A percentile compares a stretch with the other conserved stretches of the same genome.
phyloP scores from a whole-genome alignment of 176 grass and related monocot genomes.

The Lolium perenne region DNA sequence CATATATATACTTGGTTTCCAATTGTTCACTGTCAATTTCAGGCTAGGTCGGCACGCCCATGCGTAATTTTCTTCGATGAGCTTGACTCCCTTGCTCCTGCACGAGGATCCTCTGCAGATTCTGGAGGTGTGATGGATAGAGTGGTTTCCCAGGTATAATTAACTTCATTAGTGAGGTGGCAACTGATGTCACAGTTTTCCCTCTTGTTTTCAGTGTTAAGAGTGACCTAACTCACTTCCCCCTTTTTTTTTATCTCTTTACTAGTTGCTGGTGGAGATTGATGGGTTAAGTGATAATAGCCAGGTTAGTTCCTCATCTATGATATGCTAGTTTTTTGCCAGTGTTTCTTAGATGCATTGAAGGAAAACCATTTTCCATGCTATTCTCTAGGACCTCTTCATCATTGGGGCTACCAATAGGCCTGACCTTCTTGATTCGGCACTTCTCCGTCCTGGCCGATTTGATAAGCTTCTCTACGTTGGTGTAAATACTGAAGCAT shows the following conservation, averaged over 20 bases:
- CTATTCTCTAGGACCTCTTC: constrained; percentile 75
- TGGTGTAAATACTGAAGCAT: constrained; percentile 86
- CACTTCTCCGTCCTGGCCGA: constrained; percentile 86
- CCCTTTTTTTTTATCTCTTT: constrained; percentile 14
- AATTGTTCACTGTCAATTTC: constrained; percentile 28
- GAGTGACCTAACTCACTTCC: constrained; percentile 16
- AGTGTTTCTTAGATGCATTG: constrained; percentile 24
- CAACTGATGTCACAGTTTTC: background rate
- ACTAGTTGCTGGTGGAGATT: constrained; percentile 96
- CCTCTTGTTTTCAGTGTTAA: background rate
- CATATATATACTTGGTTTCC: constrained; percentile 25
- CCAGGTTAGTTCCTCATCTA: constrained; percentile 63
- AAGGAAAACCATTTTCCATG: constrained; percentile 25
- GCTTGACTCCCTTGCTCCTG: constrained; percentile 90
- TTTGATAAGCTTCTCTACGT: constrained; percentile 98
- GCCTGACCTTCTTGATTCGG: constrained; percentile 93
- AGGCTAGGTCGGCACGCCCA: constrained; percentile 89
- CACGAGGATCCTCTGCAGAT: constrained; percentile 90
- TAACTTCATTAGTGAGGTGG: background rate
- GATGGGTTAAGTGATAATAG: constrained; percentile 91
- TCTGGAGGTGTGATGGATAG: constrained; percentile 98
- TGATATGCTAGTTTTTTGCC: background rate
- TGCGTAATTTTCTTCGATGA: constrained; percentile 99
- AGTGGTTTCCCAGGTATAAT: constrained; percentile 90
- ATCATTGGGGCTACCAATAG: constrained; percentile 98